Evolutionary conservation across 257 asterid genomes (phyloP), one percentile per base, ranked within the genome.

Genomic region (Scutellaria galericulata): DNA sequence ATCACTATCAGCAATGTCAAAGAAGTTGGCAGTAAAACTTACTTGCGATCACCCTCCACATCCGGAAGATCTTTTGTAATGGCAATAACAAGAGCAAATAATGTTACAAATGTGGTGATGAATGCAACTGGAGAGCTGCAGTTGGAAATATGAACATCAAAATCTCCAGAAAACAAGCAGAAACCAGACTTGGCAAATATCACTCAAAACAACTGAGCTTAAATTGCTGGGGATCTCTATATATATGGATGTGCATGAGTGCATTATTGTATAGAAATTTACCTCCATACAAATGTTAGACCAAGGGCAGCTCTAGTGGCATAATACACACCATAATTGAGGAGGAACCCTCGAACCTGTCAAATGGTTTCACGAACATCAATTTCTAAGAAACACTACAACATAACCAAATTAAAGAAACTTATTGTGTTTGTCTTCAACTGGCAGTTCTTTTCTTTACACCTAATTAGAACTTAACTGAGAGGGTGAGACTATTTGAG

Each of bases 31-130:
- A n/a, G 31, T 15, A 37, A 3, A 78, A 84, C 99, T 92, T 90
- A 95, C 99, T 92, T 95, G 85, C 94, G 96, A 68, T 95, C 99
- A 70, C 98, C 99, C 79, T 95, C 99, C 46, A 95, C 99, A 71
- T 95, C 99, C 0, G 99, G 98, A 60, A 95, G 97, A 86, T 95
- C 99, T 83, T 95, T 92, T 15, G 99, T 95, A 75, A 95, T 95
- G 80, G 99, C 98, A 80, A 95, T 95, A 66, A 92, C 99, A 82
- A 92, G 92, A 14, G 98, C 99, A 74, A 95, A 92, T 65, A 92
- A 55, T 12, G 97, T 95, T 47, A 95, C 98, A 77, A 95, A 95
- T 65, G 92, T 83, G 79, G 99, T 92, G 75, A 95, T 95, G 90
- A 95, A 95, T 67, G 99, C 98, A 78, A 95, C 98, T 3, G 98